Evolutionary conservation across 108 stramenopile species (phyloP).

Genomic region (Seminavis robusta): DNA sequence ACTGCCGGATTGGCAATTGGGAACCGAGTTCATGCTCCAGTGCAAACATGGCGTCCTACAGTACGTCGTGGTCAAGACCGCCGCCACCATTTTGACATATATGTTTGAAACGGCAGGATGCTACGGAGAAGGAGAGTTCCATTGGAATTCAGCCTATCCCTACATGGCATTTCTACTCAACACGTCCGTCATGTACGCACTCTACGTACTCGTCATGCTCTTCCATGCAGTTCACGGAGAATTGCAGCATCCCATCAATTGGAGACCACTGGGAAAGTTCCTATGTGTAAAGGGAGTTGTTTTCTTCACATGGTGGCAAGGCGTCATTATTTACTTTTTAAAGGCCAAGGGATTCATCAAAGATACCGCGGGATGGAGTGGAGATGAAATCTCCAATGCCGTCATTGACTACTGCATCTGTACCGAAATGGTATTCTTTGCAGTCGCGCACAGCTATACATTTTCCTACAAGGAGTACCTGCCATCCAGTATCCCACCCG

Average conservation of each 20-base stretch:
- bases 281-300: slow-evolving; percentile 95
- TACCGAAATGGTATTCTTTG: slow-evolving; percentile 92
- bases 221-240: slow-evolving; percentile 83
- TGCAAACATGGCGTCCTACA: slow-evolving; percentile 93
- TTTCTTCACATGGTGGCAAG: slow-evolving; percentile 98
- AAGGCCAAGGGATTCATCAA: slow-evolving; percentile 68
- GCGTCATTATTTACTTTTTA: slow-evolving; percentile 79
- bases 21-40: slow-evolving; percentile 77
- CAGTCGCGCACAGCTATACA: slow-evolving; percentile 86
- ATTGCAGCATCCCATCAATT: slow-evolving; percentile 70
- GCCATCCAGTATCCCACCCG: slow-evolving; percentile 30
- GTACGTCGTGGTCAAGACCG: slow-evolving; percentile 90
- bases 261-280: slow-evolving; percentile 95
- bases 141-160: slow-evolving; percentile 63
- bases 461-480: slow-evolving; percentile 92
- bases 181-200: slow-evolving; percentile 82
- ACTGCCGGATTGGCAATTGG: slow-evolving; percentile 69
- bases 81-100: slow-evolving; percentile 68
- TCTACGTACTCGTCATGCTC: slow-evolving; percentile 93
- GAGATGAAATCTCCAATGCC: slow-evolving; percentile 88
- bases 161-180: slow-evolving; percentile 79
- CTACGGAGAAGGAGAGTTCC: slow-evolving; percentile 82
- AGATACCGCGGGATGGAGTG: slow-evolving; percentile 77
- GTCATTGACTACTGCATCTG: slow-evolving; percentile 92
- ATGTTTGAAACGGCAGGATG: slow-evolving; percentile 59